Evolutionary conservation across 331 rosid species (phyloP).

Genomic region (Acacia pycnantha): DNA sequence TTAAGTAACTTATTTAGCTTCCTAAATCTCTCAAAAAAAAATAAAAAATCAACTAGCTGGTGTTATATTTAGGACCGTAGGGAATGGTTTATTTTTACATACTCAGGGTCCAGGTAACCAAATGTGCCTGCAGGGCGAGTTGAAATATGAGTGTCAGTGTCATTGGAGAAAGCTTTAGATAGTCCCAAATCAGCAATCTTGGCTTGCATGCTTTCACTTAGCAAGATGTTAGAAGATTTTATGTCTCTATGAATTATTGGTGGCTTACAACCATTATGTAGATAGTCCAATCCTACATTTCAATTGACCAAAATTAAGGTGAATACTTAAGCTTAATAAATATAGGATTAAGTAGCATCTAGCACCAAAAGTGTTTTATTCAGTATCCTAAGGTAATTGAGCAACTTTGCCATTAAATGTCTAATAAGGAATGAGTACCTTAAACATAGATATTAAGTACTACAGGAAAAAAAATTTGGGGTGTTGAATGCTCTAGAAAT

Average conservation of each 20-base stretch:
- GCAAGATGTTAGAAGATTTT: slow-evolving; percentile 42
- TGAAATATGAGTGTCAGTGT: slow-evolving; percentile 33
- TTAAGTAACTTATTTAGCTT: no score
- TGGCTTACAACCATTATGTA: slow-evolving; percentile 47
- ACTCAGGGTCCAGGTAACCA: slow-evolving; percentile 54
- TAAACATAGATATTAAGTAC: no score
- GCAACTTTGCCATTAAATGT: no score
- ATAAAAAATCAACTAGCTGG: no score
- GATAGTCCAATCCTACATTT: slow-evolving; percentile 44
- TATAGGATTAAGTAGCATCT: no score
- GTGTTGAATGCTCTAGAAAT: no score
- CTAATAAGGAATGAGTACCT: no score
- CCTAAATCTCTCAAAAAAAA: no score
- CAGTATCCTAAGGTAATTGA: no score
- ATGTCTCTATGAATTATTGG: slow-evolving; percentile 47
- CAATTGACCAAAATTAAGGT: neutral
- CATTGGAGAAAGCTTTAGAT: slow-evolving; percentile 40
- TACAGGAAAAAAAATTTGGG: no score
- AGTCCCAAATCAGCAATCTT: slow-evolving; percentile 46
- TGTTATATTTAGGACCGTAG: no score
- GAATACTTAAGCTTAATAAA: neutral
- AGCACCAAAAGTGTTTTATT: no score
- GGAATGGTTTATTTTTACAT: neutral
- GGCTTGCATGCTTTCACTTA: slow-evolving; percentile 41
- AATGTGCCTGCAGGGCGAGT: slow-evolving; percentile 42